A percentile compares a stretch with the other conserved stretches of the same genome.
These are phyloP conservation scores for Pyrus bretschneideri DNA, from an alignment of 306 rosid species.

Conservation along the genomic window DNA sequence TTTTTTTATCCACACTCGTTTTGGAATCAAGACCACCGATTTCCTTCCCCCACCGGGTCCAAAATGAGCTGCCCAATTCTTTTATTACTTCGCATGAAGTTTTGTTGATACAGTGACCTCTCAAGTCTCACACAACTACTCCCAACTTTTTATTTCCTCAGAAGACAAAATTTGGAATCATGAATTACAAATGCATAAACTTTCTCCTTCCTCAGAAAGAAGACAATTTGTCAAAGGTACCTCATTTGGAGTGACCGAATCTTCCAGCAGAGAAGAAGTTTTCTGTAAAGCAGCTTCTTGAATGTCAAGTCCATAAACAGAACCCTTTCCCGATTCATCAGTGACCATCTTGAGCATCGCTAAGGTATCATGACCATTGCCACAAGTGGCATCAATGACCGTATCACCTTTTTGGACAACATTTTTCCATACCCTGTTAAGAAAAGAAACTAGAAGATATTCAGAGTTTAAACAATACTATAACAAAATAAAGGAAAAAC, in stretches of 20 bases:
- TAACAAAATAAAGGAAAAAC: background rate
- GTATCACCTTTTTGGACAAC: constrained; percentile 66
- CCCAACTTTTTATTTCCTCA: background rate
- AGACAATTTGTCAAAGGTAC: constrained; percentile 16
- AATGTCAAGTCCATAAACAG: constrained; percentile 66
- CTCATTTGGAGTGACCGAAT: constrained; percentile 43
- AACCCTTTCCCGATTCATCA: constrained; percentile 50
- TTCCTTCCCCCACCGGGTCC: background rate
- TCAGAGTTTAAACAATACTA: background rate
- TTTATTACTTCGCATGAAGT: background rate
- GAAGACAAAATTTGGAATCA: background rate
- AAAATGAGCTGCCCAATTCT: too few species aligned
- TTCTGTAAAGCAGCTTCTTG: constrained; percentile 71
- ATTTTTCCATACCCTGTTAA: constrained; percentile 67
- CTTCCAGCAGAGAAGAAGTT: constrained; percentile 51
- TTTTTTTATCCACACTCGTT: background rate
- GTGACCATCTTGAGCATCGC: constrained; percentile 72
- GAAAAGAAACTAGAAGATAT: background rate
- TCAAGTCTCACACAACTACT: background rate
- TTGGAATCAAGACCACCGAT: background rate
- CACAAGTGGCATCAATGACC: constrained; percentile 86
- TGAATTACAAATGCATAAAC: background rate
- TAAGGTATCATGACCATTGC: constrained; percentile 84
- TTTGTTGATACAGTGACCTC: background rate
- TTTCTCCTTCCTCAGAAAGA: background rate